Evolutionary conservation across 2,329 filamentous ascomycete species (phyloP), one percentile per base, ranked within the genome.

Genomic region (Colletotrichum sp.): DNA sequence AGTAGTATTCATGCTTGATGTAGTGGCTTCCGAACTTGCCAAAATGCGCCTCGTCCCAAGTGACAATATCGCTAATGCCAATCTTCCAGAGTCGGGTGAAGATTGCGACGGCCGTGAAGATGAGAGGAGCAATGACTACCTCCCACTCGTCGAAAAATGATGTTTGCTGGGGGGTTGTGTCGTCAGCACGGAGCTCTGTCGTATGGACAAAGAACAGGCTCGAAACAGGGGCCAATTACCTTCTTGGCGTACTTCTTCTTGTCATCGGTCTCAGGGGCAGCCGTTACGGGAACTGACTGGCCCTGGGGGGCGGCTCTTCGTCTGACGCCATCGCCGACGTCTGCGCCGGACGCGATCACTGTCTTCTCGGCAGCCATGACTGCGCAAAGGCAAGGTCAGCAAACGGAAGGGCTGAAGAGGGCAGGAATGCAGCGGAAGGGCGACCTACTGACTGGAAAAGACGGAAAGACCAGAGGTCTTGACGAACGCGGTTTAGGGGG

Each of bases 21-120:
- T 99, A 99, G 87, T 99, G 96, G 81, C 96, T 99, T 79, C 97
- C 97, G 86, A 99, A 99, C 89, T 99, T 99, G 84, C 95, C 95
- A 85, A 98, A 98, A 86, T 93, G 91, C 80, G 91, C 91, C 85
- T 92, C 91, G 84, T 93, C 91, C 91, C 91, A 93, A 65, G 92
- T 93, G 65, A 93, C 92, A 79, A 93, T 92, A 79, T 91, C 86
- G 79, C 91, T 93, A 71, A 93, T 85, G 73, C 93, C 93, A 82
- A 94, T 94, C 87, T 93, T 94, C 86, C 90, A 94, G 78, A 94
- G 83, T 78, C 93, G 89, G 52, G 93, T 94, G 83, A 93, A 92
- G 85, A 93, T 88, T 73, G 93, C 91, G 70, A 93, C 83, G 78
- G 88, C 81, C 75, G 91, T 91, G 85, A 93, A 91, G 82, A 93